Base-by-base conservation (phyloP, 139 green algal species). In the Gonium pectorale region DNA sequence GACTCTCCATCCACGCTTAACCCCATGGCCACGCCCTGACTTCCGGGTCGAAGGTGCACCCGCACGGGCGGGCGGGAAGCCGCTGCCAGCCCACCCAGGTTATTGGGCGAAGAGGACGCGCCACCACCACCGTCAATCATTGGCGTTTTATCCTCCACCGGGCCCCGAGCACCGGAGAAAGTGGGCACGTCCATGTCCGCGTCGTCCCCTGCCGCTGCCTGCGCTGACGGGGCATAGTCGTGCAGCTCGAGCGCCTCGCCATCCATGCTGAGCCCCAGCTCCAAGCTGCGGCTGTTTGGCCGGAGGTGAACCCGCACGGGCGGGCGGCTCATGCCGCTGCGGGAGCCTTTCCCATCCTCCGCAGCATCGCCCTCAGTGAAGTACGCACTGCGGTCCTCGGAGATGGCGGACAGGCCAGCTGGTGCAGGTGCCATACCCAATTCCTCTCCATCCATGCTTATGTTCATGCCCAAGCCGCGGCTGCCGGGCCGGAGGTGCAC, bases 1-100 rank as follows among this genome's bases (percentile, higher is more conserved):
- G n/a, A 29, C n/a, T 69, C 62, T 7, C 63, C 72, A 52, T 81
- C 72, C 52, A 81, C 68, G 52, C 52, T 69, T 11, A 81, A 22
- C 4, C n/a, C 1, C 72, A 81, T 81, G 35, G 52, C 22, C 15
- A 81, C 13, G 31, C 40, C 35, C 3, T 21, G 52, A 38, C 54
- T 68, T 52, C 54, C 31, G 52, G 72, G 52, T 9, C 38, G 54
- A 2, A 81, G 22, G 54, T 81, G 72, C 72, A 81, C 37, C 3
- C 72, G 72, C 56, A 81, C 72, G 7, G 72, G 72, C 33, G 72
- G 54, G 21, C 72, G 72, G 11, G 31, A 35, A 17, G 33, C 49
- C 13, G 66, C 9, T 17, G n/a, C n/a, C n/a, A n/a, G n/a, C n/a
- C n/a, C n/a, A n/a, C n/a, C n/a, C n/a, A n/a, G n/a, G n/a, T n/a